Conservation (phyloP, 176 grass and related monocot species). For the Bolboschoenus planiculmis region DNA sequence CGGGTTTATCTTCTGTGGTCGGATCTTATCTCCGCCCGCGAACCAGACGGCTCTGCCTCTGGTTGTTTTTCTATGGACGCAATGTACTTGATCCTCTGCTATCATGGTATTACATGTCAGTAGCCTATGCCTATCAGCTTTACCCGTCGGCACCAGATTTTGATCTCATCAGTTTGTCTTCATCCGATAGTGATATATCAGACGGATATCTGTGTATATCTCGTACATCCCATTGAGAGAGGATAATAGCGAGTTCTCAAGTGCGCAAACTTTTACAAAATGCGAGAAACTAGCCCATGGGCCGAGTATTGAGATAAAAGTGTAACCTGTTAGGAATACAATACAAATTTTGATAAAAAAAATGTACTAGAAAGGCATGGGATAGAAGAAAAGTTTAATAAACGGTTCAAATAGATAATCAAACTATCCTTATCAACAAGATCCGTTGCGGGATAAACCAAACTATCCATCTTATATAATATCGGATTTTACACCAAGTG, state of each 20-base stretch:
- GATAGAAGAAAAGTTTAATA: background rate
- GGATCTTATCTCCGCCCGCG: background rate
- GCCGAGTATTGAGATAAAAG: background rate
- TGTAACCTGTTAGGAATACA: background rate
- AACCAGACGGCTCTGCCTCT: background rate
- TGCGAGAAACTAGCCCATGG: background rate
- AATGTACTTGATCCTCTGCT: background rate
- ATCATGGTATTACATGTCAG: background rate
- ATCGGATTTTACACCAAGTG: background rate
- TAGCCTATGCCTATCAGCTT: background rate
- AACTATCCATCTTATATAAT: background rate
- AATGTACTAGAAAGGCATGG: background rate
- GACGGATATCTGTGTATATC: background rate
- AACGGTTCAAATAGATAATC: background rate
- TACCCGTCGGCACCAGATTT: background rate
- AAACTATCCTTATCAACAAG: background rate
- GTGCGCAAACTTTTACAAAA: background rate
- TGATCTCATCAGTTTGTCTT: background rate
- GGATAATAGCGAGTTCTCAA: background rate
- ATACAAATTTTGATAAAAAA: background rate
- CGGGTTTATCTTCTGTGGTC: background rate
- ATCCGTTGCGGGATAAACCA: background rate
- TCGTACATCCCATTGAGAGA: background rate
- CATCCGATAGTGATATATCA: background rate
- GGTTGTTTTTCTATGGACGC: background rate